Evolutionary conservation across 495 filamentous ascomycete genomes (phyloP), one percentile per base, ranked within the genome.

Genomic region (Hypoxylon lenormandii): DNA sequence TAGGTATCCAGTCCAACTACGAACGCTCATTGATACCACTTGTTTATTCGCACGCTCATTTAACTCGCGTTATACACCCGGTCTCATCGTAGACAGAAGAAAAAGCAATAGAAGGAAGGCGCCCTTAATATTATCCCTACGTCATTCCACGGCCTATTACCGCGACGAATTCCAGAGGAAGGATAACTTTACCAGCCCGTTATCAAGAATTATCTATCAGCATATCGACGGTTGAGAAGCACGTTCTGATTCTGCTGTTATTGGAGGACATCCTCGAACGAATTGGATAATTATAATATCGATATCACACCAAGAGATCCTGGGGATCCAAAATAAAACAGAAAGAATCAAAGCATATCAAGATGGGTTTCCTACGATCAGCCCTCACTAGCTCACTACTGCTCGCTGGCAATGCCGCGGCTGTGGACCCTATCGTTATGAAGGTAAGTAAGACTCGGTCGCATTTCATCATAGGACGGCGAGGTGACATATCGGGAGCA

Each of bases 381-480:
- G 77, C 81, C 69, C 67, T 84, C 43, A 65, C 79, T 26, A 72
- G 78, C 23, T 72, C 79, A 68, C 64, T 78, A 58, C 70, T 86
- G n/a, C 70, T 85, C 64, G 79, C 84, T 30, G 76, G 80, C 66
- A 78, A 79, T 38, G 84, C 83, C 18, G 80, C 85, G 45, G 86
- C 87, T 15, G 61, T 92, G 18, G 88, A 90, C 60, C 89, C 90
- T 8, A 90, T 93, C 67, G 72, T 90, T 58, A 88, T 90, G 82
- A 90, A 91, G 83, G 88, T 80, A 55, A 46, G 73, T 68, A 21
- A 50, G 19, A 18, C 11, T 11, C 10, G 10, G 30, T 8, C 6
- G 10, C 30, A 11, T 33, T 11, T 7, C 4, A 7, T 3, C 10
- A 4, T 3, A 33, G 5, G 6, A 33, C 1, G 4, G 23, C 2